phyloP scores from a whole-genome alignment of 139 green algal genomes.

The Dunaliella sp. region DNA sequence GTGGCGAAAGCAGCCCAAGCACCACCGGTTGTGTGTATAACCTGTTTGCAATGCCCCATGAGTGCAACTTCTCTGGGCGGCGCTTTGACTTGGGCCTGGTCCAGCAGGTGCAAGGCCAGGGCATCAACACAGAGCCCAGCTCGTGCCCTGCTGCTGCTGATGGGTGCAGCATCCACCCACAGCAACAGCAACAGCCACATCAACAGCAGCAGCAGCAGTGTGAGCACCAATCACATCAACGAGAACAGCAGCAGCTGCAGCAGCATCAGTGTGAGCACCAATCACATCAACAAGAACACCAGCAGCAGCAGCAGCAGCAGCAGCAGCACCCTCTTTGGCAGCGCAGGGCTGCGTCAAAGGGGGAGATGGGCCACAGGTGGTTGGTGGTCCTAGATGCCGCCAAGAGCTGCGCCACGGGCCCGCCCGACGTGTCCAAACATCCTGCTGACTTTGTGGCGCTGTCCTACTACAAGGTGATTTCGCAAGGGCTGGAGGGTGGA shows the following conservation, averaged over 20 bases:
- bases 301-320: conserved; percentile 19
- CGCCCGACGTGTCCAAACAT: conserved; percentile 69
- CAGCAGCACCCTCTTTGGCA: no score
- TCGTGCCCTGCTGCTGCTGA: background rate
- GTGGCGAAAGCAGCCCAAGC: background rate
- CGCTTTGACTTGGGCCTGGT: conserved; percentile 34
- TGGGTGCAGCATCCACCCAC: no score
- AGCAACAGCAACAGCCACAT: no score
- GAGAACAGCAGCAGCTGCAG: conserved; percentile 9
- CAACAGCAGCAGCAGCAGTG: no score
- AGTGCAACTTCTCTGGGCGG: conserved; percentile 87
- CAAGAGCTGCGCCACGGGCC: conserved; percentile 72
- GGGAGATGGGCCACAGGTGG: conserved; percentile 37
- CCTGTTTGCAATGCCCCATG: conserved; percentile 49
- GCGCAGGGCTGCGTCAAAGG: conserved; percentile 5
- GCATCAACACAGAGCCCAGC: background rate
- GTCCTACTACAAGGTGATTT: conserved; percentile 95
- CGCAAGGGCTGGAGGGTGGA: no score
- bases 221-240: conserved; percentile 9
- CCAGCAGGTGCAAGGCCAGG: background rate
- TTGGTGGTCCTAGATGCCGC: conserved; percentile 84
- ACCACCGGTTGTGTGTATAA: background rate
- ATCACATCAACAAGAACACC: no score
- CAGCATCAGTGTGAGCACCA: no score
- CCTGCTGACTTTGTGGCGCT: conserved; percentile 82